Percentiles rank a stretch among this genome's conserved stretches.
These are phyloP conservation scores for Phytophthora megakarya DNA, from an alignment of 352 stramenopile genomes.

Conservation along the genomic window DNA sequence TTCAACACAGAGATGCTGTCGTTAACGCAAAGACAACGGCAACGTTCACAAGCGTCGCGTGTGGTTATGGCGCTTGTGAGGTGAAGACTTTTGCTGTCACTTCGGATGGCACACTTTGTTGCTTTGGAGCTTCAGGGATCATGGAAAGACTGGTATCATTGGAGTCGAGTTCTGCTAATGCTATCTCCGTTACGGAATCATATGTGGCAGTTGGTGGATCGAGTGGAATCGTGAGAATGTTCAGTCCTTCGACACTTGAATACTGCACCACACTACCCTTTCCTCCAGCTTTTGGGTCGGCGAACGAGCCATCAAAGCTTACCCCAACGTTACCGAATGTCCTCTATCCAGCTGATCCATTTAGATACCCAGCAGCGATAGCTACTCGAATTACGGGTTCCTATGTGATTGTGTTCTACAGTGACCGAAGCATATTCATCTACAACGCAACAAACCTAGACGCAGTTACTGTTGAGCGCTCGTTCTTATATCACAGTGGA, in stretches of 20 bases:
- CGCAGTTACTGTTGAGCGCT: slow-evolving; percentile 55
- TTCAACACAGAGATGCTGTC: slow-evolving; percentile 60
- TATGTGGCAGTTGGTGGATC: slow-evolving; percentile 74
- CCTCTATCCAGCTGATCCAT: slow-evolving; percentile 56
- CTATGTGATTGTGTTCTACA: slow-evolving; percentile 73
- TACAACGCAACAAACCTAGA: slow-evolving; percentile 67
- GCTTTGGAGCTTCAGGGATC: slow-evolving; percentile 70
- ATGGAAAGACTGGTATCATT: slow-evolving; percentile 82
- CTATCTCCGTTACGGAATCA: slow-evolving; percentile 74
- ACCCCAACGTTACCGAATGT: slow-evolving; percentile 15
- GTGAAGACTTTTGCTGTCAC: slow-evolving; percentile 81
- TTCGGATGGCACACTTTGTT: slow-evolving; percentile 74
- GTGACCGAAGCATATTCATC: slow-evolving; percentile 82
- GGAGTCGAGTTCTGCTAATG: slow-evolving; percentile 59
- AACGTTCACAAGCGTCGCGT: slow-evolving; percentile 75
- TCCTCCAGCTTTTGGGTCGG: slow-evolving; percentile 65
- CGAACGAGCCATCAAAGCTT: slow-evolving; percentile 25
- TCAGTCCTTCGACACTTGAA: slow-evolving; percentile 73
- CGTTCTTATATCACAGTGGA: slow-evolving; percentile 84
- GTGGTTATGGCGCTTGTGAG: slow-evolving; percentile 52
- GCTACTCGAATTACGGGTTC: slow-evolving; percentile 66
- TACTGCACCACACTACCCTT: slow-evolving; percentile 80
- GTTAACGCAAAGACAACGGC: slow-evolving; percentile 66
- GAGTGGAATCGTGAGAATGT: slow-evolving; percentile 70
- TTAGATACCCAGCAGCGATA: slow-evolving; percentile 62